phyloP scores from a whole-genome alignment of 768 basidiomycete genomes.

The Myochromella boudieri region DNA sequence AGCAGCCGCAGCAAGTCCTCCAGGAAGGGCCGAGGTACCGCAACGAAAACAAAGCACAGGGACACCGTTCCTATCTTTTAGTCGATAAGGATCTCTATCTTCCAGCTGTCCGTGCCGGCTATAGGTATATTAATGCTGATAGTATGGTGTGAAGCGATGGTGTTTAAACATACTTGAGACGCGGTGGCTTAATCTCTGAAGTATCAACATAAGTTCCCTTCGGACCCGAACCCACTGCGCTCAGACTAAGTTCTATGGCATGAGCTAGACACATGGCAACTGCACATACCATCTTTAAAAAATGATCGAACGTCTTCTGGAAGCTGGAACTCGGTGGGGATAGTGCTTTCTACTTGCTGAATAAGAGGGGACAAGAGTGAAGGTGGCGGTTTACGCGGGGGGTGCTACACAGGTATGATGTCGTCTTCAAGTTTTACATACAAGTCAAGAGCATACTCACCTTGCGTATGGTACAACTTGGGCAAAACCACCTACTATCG shows the following conservation, averaged over 20 bases:
- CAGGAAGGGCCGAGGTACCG: conserved; percentile 74
- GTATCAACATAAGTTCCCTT: conserved; percentile 85
- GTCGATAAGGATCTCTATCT: conserved; percentile 84
- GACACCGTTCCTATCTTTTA: conserved; percentile 81
- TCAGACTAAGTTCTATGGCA: conserved; percentile 15
- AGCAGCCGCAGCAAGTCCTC: conserved; percentile 47
- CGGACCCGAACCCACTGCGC: conserved; percentile 71
- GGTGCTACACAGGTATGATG: conserved; percentile 46
- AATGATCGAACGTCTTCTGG: conserved; percentile 81
- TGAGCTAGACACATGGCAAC: conserved; percentile 8
- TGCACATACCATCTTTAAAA: conserved; percentile 80
- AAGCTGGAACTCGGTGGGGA: conserved; percentile 82
- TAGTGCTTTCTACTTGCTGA: conserved; percentile 61
- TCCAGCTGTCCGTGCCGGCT: conserved; percentile 88
- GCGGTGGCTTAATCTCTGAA: conserved; percentile 72
- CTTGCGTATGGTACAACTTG: conserved; percentile 64
- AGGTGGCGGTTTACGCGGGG: conserved; percentile 62
- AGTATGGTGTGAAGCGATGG: conserved; percentile 10
- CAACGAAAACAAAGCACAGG: conserved; percentile 92
- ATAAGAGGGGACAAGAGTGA: conserved; percentile 74
- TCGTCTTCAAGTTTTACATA: conserved; percentile 14
- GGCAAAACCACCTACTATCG: conserved; percentile 83
- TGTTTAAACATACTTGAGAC: conserved; percentile 68
- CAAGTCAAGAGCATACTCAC: conserved; percentile 37
- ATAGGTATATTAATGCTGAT: conserved; percentile 12